Evolutionary conservation across 1,139 yeast genomes (phyloP), one percentile per base, ranked within the genome.

Genomic region (Yamadazyma taylorii): DNA sequence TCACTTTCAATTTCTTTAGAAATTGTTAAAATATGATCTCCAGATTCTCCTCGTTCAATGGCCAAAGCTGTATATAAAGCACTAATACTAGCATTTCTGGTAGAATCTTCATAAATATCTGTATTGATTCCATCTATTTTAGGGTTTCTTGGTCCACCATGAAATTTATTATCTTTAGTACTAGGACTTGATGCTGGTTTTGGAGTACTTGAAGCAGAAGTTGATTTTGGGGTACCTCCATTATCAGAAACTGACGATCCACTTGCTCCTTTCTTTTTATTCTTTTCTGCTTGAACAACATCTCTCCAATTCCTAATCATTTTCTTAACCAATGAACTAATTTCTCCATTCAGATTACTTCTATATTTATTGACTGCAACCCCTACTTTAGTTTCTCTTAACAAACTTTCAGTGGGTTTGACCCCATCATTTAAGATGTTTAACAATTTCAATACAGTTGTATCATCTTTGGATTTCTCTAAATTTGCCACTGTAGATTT

Each of bases 381-480:
- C 43, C 98, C 98, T n/a, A 92, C 92, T 61, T 88, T 89, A n/a
- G 98, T 92, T 56, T 90, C 85, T 55, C 96, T 73, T 37, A 92
- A 69, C 30, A 90, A 72, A 56, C 81, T 79, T 58, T 92, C 97
- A 1, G 95, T 81, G 9, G 97, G 96, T 48, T 73, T 70, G 35
- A 89, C 88, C 10, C 86, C 88, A 43, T 75, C 79, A 50, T 84
- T 81, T 42, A 92, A 68, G 29, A 77, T 73, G 33, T 73, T 76
- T 50, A 92, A 67, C 31, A 90, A 76, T 54, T 81, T 84, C 41
- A 85, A 56, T 28, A 86, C 78, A 9, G 84, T 75, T 32, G 75
- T 78, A 33, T 83, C 83, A 47, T 83, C 86, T 26, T 73, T 66
- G 12, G 94, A 75, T 63, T 85, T 83, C 50, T 88, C 96, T 53